Base-by-base conservation (phyloP, 73 alveolate species). In the Uronychia binucleata region DNA sequence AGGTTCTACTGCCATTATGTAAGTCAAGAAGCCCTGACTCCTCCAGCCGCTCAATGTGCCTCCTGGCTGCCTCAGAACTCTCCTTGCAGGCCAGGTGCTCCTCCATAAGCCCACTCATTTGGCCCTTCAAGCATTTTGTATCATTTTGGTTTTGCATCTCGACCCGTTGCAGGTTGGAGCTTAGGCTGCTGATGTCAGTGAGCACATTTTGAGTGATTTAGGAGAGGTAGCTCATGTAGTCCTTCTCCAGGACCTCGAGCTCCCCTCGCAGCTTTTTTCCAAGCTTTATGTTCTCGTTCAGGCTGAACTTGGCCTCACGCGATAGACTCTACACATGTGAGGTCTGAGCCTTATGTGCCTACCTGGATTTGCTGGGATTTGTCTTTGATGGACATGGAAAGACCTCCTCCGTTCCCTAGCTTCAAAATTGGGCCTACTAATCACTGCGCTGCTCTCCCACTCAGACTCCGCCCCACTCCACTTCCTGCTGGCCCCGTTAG, bases 1-100 rank as follows among this genome's bases (percentile, higher is more conserved):
- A 84, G 96, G 31, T 94, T 94, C 95, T 94, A 80, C 83, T 91
- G 98, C 59, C 96, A 92, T 75, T 91, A 91, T 82, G 96, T 88
- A 87, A 34, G 76, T 28, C 11, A n/a, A 33, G 13, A 5, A n/a
- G 26, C 75, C 1, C 67, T 46, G 67, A 46, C 67, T 46, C 67
- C 67, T 46, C 67, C 19, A 46, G 19, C 5, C 19, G 5, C 5
- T 5, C 67, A 11, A 46, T 19, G n/a, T 46, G 67, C 67, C 19
- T 19, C 19, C 67, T 46, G 5, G 67, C 67, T 19, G 19, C 19
- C 5, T 46, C 5, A 5, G 19, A 5, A 11, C 19, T 5, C 67
- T 46, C 67, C 67, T 46, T 46, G 67, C 67, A 11, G n/a, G 5
- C 67, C 67, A 11, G n/a, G 19, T 46, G 67, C 67, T 46, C 19